These are phyloP conservation scores for Phytophthora podocarpi DNA, from an alignment of 352 stramenopile genomes.

Conservation along the genomic window DNA sequence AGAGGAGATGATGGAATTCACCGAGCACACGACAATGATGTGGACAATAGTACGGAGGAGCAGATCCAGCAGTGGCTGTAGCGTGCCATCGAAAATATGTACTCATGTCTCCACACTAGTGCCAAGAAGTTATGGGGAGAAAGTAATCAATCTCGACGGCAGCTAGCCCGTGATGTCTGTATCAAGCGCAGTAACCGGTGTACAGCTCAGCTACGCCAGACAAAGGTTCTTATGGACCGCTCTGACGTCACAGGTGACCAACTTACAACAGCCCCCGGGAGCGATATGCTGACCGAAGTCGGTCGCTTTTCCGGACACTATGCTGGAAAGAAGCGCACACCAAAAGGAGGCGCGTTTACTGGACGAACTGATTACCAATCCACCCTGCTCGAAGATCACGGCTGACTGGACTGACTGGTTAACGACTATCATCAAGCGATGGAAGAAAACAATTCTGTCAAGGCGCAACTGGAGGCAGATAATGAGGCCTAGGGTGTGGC, in stretches of 20 bases:
- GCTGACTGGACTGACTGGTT: no score
- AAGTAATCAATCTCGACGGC: neutral
- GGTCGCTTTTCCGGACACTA: no score
- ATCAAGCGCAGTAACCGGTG: slow-evolving; percentile 2
- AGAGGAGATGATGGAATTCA: slow-evolving; percentile 1
- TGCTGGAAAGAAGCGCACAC: no score
- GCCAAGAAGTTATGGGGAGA: neutral
- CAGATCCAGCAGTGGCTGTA: neutral
- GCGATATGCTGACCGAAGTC: no score
- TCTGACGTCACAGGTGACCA: no score
- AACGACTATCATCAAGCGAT: no score
- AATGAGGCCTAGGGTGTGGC: neutral
- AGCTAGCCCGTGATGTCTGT: neutral
- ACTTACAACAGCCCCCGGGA: no score
- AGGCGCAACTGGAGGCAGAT: neutral
- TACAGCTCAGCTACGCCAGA: neutral
- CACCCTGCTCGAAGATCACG: no score
- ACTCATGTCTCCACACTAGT: neutral
- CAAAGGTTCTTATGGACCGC: neutral
- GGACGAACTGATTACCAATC: no score
- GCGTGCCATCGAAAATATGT: slow-evolving; percentile 1
- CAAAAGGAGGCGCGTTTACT: no score
- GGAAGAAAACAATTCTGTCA: no score
- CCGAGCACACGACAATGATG: neutral
- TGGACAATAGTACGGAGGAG: neutral